phyloP scores from a whole-genome alignment of 2,329 filamentous ascomycete species.

The Dryadomyces quercivorus region DNA sequence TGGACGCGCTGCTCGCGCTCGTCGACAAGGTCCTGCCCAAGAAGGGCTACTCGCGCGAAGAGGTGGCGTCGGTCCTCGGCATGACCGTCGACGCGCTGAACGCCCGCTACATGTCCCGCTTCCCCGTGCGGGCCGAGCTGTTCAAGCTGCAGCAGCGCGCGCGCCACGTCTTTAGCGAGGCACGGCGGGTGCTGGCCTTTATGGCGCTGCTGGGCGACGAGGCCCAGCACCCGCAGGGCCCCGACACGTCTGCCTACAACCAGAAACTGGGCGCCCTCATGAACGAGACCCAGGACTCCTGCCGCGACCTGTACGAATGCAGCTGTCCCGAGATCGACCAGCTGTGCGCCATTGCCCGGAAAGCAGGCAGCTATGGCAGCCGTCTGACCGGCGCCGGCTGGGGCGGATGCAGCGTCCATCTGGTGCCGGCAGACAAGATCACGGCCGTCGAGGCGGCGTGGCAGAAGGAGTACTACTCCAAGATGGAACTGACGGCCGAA shows the following conservation, averaged over 20 bases:
- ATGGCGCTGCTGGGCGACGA: constrained; percentile 56
- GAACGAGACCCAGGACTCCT: constrained; percentile 82
- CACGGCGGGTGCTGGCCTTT: constrained; percentile 75
- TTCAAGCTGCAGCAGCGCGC: constrained; percentile 85
- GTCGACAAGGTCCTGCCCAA: constrained; percentile 60
- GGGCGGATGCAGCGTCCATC: constrained; percentile 92
- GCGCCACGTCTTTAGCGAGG: constrained; percentile 83
- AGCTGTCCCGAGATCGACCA: constrained; percentile 87
- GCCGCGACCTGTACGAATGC: constrained; percentile 79
- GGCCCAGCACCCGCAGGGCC: constrained; percentile 31
- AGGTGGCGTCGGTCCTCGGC: constrained; percentile 60
- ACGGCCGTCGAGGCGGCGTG: constrained; percentile 65
- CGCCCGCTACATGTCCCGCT: constrained; percentile 68
- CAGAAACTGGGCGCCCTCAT: constrained; percentile 65
- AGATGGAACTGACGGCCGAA: constrained; percentile 52
- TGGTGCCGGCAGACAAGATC: constrained; percentile 76
- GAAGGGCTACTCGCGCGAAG: constrained; percentile 77
- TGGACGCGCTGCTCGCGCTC: constrained; percentile 59
- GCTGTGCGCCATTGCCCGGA: constrained; percentile 67
- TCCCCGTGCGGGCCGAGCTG: constrained; percentile 74
- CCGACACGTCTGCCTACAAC: constrained; percentile 50
- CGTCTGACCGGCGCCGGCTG: constrained; percentile 87
- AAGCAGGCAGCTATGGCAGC: constrained; percentile 72
- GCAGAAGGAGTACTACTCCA: constrained; percentile 71
- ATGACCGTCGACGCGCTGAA: constrained; percentile 62